phyloP scores from a whole-genome alignment of 1,284 basidiomycete species.

The Lignosus rhinocerotis region DNA sequence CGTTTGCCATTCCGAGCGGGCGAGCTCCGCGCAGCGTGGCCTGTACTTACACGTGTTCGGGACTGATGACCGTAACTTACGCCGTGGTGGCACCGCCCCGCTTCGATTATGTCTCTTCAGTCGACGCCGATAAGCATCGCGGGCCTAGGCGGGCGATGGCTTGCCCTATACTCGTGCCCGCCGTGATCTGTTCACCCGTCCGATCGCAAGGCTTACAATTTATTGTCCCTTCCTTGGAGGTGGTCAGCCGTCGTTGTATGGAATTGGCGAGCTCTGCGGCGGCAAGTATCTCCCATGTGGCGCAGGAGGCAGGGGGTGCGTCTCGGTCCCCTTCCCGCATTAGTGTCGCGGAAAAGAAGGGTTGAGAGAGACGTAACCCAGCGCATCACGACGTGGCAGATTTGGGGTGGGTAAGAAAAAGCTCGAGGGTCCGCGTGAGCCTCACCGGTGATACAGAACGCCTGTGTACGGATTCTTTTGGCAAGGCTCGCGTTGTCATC shows the following conservation, averaged over 20 bases:
- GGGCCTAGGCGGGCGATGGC: not conserved
- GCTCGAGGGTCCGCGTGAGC: not conserved
- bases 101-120: not conserved
- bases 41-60: conserved; percentile 16
- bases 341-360: conserved; percentile 1
- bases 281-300: not conserved
- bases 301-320: not conserved
- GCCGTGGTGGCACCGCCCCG: not conserved
- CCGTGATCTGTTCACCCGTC: not conserved
- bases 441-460: not conserved
- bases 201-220: not conserved
- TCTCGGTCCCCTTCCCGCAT: not conserved
- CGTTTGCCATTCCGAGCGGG: conserved; percentile 10
- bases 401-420: not conserved
- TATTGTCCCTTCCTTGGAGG: too few species aligned
- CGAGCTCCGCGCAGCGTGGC: conserved; percentile 19
- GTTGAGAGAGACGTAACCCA: not conserved
- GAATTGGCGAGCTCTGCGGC: conserved; percentile 1
- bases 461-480: not conserved
- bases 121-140: conserved; percentile 1
- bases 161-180: not conserved
- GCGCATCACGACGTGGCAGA: not conserved
- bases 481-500: not conserved
- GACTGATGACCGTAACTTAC: conserved; percentile 10
- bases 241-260: not conserved